Evolutionary conservation across 208 protist genomes (phyloP).

Genomic region (Leishmania aethiopica): DNA sequence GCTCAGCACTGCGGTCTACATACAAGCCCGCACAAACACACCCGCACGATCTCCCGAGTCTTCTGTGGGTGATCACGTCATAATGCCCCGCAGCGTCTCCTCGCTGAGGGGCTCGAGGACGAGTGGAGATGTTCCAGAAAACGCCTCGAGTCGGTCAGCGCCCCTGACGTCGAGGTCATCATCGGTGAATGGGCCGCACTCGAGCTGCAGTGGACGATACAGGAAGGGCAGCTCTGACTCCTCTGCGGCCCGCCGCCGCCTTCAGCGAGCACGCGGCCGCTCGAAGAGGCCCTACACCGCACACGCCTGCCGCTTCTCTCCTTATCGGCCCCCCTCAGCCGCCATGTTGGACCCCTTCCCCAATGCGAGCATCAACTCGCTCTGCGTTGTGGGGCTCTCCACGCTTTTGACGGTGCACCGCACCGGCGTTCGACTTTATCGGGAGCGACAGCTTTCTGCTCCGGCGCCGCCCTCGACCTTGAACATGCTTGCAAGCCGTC

Average conservation of each 20-base stretch:
- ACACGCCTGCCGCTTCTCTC: slow-evolving; percentile 22
- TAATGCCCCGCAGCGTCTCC: background rate
- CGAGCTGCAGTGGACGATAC: background rate
- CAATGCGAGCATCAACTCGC: slow-evolving; percentile 35
- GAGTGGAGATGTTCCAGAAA: background rate
- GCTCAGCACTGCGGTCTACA: background rate
- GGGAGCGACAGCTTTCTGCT: slow-evolving; percentile 13
- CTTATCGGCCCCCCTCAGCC: slow-evolving; percentile 12
- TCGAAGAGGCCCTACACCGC: slow-evolving; percentile 20
- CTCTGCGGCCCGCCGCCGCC: background rate
- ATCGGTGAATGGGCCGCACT: background rate
- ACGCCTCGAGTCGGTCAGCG: background rate
- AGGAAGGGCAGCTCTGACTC: background rate
- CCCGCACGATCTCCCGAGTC: background rate
- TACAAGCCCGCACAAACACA: background rate
- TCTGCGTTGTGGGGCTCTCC: slow-evolving; percentile 34
- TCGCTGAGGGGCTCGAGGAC: background rate
- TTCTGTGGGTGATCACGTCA: background rate
- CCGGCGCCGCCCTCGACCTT: background rate
- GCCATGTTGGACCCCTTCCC: slow-evolving; percentile 55
- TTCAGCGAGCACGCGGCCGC: background rate
- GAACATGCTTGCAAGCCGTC: background rate
- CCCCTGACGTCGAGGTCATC: background rate
- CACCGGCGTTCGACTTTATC: slow-evolving; percentile 50
- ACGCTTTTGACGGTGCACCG: slow-evolving; percentile 49